These are phyloP conservation scores for Berberis thunbergii DNA, from an alignment of 164 flowering plant species.

Conservation along the genomic window DNA sequence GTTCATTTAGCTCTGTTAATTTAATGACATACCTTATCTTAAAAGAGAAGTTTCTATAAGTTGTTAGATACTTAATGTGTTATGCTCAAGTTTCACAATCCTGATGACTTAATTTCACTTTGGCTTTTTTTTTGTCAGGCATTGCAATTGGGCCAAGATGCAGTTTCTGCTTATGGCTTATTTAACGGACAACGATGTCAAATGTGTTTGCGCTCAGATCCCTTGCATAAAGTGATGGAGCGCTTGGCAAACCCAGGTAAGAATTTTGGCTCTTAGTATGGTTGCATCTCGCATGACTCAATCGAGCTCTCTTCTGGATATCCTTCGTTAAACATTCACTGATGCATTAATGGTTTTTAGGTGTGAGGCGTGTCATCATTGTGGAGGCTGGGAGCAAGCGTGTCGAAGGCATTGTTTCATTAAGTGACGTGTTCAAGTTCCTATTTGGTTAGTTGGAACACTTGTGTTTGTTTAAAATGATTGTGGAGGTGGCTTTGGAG, in stretches of 20 bases:
- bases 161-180: constrained; percentile 43
- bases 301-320: background rate
- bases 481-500: background rate
- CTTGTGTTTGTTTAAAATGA: constrained; percentile 1
- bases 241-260: constrained; percentile 75
- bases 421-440: constrained; percentile 70
- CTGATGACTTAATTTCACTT: background rate
- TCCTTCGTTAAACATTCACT: background rate
- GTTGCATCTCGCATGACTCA: background rate
- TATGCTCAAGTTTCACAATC: background rate
- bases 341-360: constrained; percentile 29
- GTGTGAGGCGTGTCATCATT: constrained; percentile 67
- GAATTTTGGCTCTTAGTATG: background rate
- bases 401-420: constrained; percentile 77
- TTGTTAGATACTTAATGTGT: too few species aligned
- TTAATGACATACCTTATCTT: too few species aligned
- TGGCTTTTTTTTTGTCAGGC: constrained; percentile 34
- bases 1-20: too few species aligned
- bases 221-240: constrained; percentile 85
- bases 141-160: constrained; percentile 72
- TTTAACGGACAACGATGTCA: constrained; percentile 66
- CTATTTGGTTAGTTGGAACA: constrained; percentile 45
- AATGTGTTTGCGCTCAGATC: constrained; percentile 87
- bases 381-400: constrained; percentile 97
- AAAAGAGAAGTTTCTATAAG: too few species aligned